Base-by-base conservation (phyloP, 306 rosid species). In the Trichosanthes cucumerina region DNA sequence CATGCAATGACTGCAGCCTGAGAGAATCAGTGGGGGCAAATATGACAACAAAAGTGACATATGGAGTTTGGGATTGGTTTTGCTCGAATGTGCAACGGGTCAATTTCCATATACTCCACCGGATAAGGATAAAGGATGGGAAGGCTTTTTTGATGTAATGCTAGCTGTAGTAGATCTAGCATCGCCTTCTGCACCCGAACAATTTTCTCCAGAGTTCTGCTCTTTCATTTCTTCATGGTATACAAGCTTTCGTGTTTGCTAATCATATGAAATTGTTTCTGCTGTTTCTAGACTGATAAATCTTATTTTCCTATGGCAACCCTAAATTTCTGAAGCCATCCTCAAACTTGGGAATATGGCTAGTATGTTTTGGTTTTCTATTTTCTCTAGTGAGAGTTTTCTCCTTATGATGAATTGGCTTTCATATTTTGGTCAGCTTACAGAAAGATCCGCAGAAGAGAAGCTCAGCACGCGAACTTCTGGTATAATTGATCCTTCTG, bases 11-110 rank as follows among this genome's bases (percentile, higher is more conserved):
- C 82, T 85, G 80, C 91, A 96, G 99, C 99, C 99, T 13, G 99
- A 96, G 88, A 92, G 99, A 83, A 90, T 96, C 83, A 46, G 60
- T 41, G 97, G 99, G 77, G 81, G 74, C 77, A 89, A 77, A 81
- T 96, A 96, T 88, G 84, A 91, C 85, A 82, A 84, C 87, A 96
- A 88, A 86, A 92, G 99, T 91, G 99, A 96, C 82, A 96, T 96
- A 52, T 96, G 99, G 99, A 96, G 99, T 87, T 88, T 91, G 69
- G 99, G 99, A 74, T 81, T 96, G 66, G 88, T 92, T 78, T 77
- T 96, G 80, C 98, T 96, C 0, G 99, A 96, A 91, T 91, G 97
- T 81, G 99, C 99, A 78, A 79, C 88, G 23, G 99, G 99, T 68
- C 76, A 80, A 80, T 96, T 96, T 82, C 98, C 99, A 62, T 96